Conservation (phyloP, 2,329 filamentous ascomycete genomes). For the Penicillium sclerotigenum region DNA sequence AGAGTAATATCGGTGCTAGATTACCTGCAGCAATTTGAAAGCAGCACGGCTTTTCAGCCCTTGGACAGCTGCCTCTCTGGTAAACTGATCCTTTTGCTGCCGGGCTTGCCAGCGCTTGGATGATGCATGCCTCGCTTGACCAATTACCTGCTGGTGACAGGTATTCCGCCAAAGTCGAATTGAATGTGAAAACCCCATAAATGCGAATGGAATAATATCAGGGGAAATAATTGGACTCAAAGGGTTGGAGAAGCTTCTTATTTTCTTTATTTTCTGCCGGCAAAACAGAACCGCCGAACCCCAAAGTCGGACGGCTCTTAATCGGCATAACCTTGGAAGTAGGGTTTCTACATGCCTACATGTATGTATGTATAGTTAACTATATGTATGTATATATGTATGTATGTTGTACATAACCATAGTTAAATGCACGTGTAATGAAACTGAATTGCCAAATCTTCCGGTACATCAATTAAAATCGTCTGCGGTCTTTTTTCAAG, state of each 20-base stretch:
- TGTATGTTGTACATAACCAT: too few species aligned
- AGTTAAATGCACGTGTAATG: too few species aligned
- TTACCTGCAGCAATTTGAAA: slow-evolving; percentile 84
- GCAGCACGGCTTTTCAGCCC: slow-evolving; percentile 86
- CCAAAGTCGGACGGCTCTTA: not conserved
- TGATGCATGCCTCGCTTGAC: slow-evolving; percentile 45
- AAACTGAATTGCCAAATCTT: not conserved
- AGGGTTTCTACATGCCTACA: too few species aligned
- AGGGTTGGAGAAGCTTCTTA: not conserved
- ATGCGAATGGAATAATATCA: not conserved
- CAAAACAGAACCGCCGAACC: slow-evolving; percentile 7
- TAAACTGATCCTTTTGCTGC: slow-evolving; percentile 69
- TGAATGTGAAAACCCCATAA: slow-evolving; percentile 15
- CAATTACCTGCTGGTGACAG: not conserved
- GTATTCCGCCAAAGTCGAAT: not conserved
- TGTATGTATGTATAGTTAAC: too few species aligned
- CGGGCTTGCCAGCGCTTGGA: slow-evolving; percentile 79
- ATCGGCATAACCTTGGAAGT: too few species aligned
- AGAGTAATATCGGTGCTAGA: not conserved
- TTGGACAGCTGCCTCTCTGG: slow-evolving; percentile 71
- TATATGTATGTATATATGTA: too few species aligned
- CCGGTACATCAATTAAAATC: slow-evolving; percentile 12
- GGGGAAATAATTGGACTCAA: not conserved
- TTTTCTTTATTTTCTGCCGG: slow-evolving; percentile 18
- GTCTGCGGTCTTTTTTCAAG: slow-evolving; percentile 65